A percentile compares a stretch with the other conserved stretches of the same genome.
These are phyloP conservation scores for Fragaria nilgerrensis DNA, from an alignment of 306 rosid genomes.

Conservation along the genomic window DNA sequence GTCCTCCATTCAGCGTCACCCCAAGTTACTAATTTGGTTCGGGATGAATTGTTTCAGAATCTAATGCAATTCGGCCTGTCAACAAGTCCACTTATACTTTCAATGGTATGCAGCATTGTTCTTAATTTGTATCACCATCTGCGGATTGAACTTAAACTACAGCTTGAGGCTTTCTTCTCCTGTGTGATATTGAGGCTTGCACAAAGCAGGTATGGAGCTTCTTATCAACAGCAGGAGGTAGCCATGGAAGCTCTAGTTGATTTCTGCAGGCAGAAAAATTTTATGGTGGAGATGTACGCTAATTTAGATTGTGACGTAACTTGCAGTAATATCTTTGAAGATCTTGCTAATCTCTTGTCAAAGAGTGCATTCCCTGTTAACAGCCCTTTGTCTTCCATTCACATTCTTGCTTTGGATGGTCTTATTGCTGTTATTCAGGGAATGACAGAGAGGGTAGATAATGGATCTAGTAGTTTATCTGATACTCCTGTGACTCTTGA, in stretches of 20 bases:
- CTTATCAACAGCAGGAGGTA: conserved; percentile 92
- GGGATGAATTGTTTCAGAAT: conserved; percentile 51
- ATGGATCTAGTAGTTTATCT: conserved; percentile 59
- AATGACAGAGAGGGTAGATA: conserved; percentile 86
- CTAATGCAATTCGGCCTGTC: conserved; percentile 56
- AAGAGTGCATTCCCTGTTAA: conserved; percentile 91
- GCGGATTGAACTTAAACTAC: conserved; percentile 76
- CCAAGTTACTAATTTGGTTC: conserved; percentile 40
- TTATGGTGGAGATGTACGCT: conserved; percentile 93
- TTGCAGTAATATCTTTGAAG: conserved; percentile 93
- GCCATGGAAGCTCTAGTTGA: conserved; percentile 95
- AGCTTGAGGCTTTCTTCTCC: conserved; percentile 91
- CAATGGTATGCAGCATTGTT: conserved; percentile 81
- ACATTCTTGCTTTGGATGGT: conserved; percentile 91
- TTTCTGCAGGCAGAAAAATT: conserved; percentile 88
- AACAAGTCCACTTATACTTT: conserved; percentile 74
- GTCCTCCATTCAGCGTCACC: conserved; percentile 76
- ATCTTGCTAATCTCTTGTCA: conserved; percentile 82
- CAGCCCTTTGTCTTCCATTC: conserved; percentile 81
- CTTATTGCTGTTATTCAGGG: conserved; percentile 95
- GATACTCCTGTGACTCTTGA: conserved; percentile 59
- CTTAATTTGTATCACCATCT: conserved; percentile 85
- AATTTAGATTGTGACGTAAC: conserved; percentile 94
- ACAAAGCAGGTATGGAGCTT: conserved; percentile 81
- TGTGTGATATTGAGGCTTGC: conserved; percentile 91